A percentile compares a stretch with the other conserved stretches of the same genome.
phyloP scores from a whole-genome alignment of 2,329 filamentous ascomycete genomes.

The Ophioceras dolichostomum region DNA sequence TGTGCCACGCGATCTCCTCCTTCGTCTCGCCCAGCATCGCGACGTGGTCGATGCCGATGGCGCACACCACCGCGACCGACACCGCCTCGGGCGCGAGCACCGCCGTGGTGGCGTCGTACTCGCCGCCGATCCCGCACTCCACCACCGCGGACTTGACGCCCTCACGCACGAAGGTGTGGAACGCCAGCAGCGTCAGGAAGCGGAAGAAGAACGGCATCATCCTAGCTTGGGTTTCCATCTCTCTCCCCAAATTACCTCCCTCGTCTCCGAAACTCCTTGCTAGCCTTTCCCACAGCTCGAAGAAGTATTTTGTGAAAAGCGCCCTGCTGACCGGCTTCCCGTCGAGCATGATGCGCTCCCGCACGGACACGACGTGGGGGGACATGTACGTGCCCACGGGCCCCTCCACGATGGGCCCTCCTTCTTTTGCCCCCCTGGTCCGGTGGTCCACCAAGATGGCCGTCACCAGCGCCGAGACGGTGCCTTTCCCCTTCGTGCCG shows the following conservation, averaged over 20 bases:
- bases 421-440: too few relatives aligned
- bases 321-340: constrained; percentile 56
- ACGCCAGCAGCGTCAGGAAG: constrained; percentile 77
- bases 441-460: constrained; percentile 50
- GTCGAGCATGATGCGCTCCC: constrained; percentile 76
- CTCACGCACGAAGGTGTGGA: constrained; percentile 69
- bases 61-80: constrained; percentile 25
- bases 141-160: constrained; percentile 69
- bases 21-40: constrained; percentile 50
- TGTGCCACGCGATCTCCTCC: constrained; percentile 61
- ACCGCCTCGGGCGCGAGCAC: constrained; percentile 28
- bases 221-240: neutral
- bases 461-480: constrained; percentile 72
- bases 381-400: constrained; percentile 70
- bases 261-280: too few relatives aligned
- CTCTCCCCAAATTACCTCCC: too few relatives aligned
- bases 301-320: constrained; percentile 66
- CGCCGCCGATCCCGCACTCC: constrained; percentile 89
- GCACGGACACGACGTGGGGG: constrained; percentile 70
- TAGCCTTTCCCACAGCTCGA: constrained; percentile 65
- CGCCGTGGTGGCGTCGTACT: constrained; percentile 78
- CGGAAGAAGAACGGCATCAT: constrained; percentile 86
- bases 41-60: constrained; percentile 56
- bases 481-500: constrained; percentile 91
- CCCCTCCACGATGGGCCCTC: constrained; percentile 6